These are phyloP conservation scores for Priceomyces melissophilus DNA, from an alignment of 805 yeast species.

Conservation along the genomic window DNA sequence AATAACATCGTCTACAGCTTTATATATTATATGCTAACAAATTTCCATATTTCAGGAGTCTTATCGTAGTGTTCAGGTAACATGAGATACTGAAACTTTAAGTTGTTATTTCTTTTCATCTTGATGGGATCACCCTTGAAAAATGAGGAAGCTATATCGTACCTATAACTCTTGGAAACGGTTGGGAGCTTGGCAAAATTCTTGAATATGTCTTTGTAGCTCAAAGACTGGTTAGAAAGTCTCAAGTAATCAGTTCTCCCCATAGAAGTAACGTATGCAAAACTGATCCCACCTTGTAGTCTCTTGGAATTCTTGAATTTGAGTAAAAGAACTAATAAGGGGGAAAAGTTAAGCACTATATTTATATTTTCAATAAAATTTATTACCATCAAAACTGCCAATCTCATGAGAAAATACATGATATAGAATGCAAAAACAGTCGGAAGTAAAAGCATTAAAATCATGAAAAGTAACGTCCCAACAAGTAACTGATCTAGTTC, in stretches of 20 bases:
- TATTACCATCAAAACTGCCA: constrained; percentile 46
- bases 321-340: constrained; percentile 76
- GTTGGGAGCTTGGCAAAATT: constrained; percentile 29
- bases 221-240: constrained; percentile 36
- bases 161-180: constrained; percentile 25
- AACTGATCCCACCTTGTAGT: constrained; percentile 50
- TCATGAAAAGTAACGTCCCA: constrained; percentile 86
- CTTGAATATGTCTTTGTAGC: constrained; percentile 31
- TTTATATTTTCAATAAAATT: constrained; percentile 57
- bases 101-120: constrained; percentile 20
- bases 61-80: constrained; percentile 28
- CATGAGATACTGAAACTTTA: constrained; percentile 34
- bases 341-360: constrained; percentile 75
- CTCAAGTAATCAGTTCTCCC: constrained; percentile 22
- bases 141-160: constrained; percentile 20
- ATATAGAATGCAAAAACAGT: constrained; percentile 83
- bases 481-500: constrained; percentile 81
- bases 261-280: constrained; percentile 18
- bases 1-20: too few species aligned
- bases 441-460: constrained; percentile 74
- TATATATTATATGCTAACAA: constrained; percentile 1
- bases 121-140: constrained; percentile 24
- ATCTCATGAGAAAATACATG: constrained; percentile 60
- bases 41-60: constrained; percentile 24
- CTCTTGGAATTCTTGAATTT: constrained; percentile 75